Evolutionary conservation across 768 basidiomycete species (phyloP).

Genomic region (Artomyces pyxidatus): DNA sequence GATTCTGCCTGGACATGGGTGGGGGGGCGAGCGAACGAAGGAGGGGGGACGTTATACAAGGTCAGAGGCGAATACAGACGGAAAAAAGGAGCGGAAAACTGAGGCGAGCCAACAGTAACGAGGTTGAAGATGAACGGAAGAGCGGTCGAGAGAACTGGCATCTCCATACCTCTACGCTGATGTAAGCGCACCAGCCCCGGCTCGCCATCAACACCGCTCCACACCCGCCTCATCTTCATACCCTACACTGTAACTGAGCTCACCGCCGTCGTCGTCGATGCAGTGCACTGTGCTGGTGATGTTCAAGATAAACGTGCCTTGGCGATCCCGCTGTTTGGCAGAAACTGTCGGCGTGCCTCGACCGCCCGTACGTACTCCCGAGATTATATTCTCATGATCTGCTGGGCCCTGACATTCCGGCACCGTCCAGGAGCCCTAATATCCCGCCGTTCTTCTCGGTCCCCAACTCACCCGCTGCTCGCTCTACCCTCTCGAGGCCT

Average conservation of each 20-base stretch:
- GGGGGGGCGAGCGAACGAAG: conserved; percentile 10
- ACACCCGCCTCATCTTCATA: too few relatives aligned
- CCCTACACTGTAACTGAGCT: too few relatives aligned
- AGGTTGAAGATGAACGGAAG: too few relatives aligned
- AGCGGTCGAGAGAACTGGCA: background rate
- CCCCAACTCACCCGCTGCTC: conserved; percentile 31
- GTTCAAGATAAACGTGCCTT: background rate
- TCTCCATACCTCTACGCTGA: background rate
- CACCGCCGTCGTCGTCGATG: background rate
- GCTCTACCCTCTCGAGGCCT: conserved; percentile 40
- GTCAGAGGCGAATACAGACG: background rate
- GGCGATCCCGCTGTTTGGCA: too few relatives aligned
- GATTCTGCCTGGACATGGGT: conserved; percentile 22
- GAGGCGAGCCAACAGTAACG: background rate
- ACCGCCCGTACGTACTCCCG: background rate
- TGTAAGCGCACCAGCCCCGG: background rate
- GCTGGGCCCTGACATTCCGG: conserved; percentile 18
- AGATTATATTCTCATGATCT: background rate
- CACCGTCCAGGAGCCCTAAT: conserved; percentile 40
- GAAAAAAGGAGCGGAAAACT: background rate
- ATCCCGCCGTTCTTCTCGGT: conserved; percentile 28
- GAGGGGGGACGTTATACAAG: conserved; percentile 2
- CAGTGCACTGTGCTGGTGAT: background rate
- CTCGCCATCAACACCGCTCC: too few relatives aligned
- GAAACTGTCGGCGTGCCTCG: background rate